Base-by-base conservation (phyloP, 2,329 filamentous ascomycete species). In the Zasmidium cellare region DNA sequence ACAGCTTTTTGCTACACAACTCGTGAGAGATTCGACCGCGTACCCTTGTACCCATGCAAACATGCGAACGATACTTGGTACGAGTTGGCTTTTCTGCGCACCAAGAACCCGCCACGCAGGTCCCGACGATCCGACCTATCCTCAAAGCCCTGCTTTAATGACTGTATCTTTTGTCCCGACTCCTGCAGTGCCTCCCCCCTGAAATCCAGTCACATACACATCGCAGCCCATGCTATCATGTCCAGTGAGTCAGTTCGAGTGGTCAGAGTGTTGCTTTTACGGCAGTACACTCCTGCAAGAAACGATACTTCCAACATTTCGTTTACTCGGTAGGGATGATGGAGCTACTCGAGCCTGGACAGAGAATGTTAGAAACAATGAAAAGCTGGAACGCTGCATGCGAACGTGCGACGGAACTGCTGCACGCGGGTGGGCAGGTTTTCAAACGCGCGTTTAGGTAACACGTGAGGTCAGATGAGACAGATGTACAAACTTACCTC, bases 401-500 rank as follows among this genome's bases (percentile, higher is more conserved):
- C 55, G 46, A 62, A 51, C 53, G 53, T 58, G 61, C 48, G 46
- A 38, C 53, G 23, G 46, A 44, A 55, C 41, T 25, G 51, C 46
- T 48, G 55, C 46, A 46, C 55, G 45, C 47, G 51, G 25, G 22
- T 41, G 31, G 41, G 24, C 47, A 57, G 50, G 49, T 19, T 50
- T 28, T 50, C 35, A 23, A 47, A 57, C 48, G 55, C 48, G 48
- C 48, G 38, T 45, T n/a, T 24, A 9, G 16, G 48, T 56, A n/a
- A 46, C 53, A 56, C 53, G 53, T 51, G 53, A 50, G 41, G 23
- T 38, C 50, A 24, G 35, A 41, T 41, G 35, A 46, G 28, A 25
- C 45, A 6, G 50, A 51, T 19, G 50, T 41, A 41, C 35, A 41
- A 41, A 71, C 80, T 62, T 82, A 96, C 91, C 92, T 88, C 79